Percentiles rank a stretch among this genome's conserved stretches.
Conservation (phyloP, 2,329 filamentous ascomycete genomes). For the Penicillium paneum region DNA sequence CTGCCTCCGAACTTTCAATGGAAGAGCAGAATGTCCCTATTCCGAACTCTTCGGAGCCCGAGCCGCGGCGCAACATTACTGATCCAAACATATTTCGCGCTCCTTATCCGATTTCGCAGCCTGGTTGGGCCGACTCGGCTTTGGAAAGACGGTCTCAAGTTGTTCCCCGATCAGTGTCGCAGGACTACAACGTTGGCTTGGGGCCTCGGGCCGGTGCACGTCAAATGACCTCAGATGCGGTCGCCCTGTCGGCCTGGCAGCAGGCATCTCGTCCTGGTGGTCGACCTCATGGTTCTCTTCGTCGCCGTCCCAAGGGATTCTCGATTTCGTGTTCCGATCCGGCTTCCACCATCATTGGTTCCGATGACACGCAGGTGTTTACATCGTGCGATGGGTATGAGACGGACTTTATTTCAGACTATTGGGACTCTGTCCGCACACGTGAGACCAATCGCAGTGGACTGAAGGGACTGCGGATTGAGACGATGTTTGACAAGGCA, state of each 20-base stretch:
- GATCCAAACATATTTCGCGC: conserved; percentile 39
- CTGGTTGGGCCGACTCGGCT: conserved; percentile 16
- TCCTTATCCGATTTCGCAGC: conserved; percentile 33
- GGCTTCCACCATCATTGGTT: conserved; percentile 58
- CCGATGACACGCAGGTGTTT: conserved; percentile 58
- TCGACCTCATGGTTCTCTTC: conserved; percentile 25
- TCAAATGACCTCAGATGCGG: conserved; percentile 28
- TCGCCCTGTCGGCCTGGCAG: conserved; percentile 29
- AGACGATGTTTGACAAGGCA: conserved; percentile 62
- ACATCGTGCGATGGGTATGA: conserved; percentile 61
- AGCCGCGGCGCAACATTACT: conserved; percentile 41
- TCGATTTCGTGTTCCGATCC: conserved; percentile 59
- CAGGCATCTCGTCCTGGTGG: conserved; percentile 20
- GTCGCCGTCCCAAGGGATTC: conserved; percentile 49
- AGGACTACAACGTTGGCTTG: conserved; percentile 25
- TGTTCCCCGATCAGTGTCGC: conserved; percentile 24
- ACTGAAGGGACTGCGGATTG: conserved; percentile 56
- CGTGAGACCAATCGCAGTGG: conserved; percentile 54
- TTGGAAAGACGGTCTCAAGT: conserved; percentile 14
- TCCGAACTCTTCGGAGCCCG: conserved; percentile 21
- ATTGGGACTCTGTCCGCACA: conserved; percentile 62
- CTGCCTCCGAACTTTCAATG: conserved; percentile 24
- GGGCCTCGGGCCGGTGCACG: conserved; percentile 14
- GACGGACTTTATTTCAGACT: conserved; percentile 60
- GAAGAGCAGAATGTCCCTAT: conserved; percentile 24